Evolutionary conservation across 2,329 filamentous ascomycete species (phyloP).

Genomic region (Trichophyton equinum): DNA sequence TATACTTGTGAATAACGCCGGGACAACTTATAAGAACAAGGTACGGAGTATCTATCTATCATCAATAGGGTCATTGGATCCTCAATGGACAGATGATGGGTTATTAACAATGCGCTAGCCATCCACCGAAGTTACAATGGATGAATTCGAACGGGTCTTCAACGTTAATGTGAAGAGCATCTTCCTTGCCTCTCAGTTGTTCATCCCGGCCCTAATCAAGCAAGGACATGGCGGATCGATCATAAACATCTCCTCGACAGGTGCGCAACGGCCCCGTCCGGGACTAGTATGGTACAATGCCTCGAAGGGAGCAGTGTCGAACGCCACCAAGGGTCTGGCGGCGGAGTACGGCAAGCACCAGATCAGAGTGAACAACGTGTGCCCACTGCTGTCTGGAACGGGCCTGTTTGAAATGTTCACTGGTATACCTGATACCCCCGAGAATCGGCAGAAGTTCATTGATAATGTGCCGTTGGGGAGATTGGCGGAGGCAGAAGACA

Average conservation of each 20-base stretch:
- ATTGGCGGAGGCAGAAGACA: constrained; percentile 41
- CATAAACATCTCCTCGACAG: constrained; percentile 35
- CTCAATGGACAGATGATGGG: background rate
- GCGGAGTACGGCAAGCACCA: constrained; percentile 60
- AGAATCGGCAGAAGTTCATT: constrained; percentile 34
- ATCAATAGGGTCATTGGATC: background rate
- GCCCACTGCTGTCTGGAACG: constrained; percentile 55
- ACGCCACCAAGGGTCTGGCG: constrained; percentile 53
- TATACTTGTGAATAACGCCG: constrained; percentile 38
- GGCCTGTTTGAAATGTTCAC: constrained; percentile 42
- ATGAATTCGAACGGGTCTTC: constrained; percentile 34
- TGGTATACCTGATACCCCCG: constrained; percentile 33
- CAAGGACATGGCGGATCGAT: constrained; percentile 31
- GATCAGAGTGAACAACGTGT: constrained; percentile 61
- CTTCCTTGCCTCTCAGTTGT: constrained; percentile 24
- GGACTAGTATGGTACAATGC: constrained; percentile 37
- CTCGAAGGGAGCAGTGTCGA: constrained; percentile 34
- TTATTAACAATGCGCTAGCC: constrained; percentile 18
- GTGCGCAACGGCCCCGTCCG: constrained; percentile 30
- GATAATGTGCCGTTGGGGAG: constrained; percentile 34
- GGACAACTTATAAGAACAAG: constrained; percentile 31
- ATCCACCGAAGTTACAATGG: constrained; percentile 31
- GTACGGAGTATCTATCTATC: too few species aligned
- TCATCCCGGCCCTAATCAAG: constrained; percentile 27
- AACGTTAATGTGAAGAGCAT: constrained; percentile 35